These are phyloP conservation scores for Nemania serpens DNA, from an alignment of 2,329 filamentous ascomycete genomes.

Conservation along the genomic window DNA sequence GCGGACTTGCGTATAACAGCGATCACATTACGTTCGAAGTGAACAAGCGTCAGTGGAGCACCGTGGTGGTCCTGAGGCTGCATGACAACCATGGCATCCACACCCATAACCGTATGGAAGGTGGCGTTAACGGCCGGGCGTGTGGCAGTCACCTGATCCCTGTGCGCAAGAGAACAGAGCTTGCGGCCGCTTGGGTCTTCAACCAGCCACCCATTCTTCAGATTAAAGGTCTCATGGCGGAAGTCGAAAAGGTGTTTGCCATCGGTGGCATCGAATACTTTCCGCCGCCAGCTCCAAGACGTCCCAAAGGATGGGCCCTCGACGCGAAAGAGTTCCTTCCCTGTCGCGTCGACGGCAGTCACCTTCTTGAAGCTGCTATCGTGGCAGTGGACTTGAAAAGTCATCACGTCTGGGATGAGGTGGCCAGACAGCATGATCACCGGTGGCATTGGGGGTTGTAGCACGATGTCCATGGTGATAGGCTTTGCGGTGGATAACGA, in stretches of 20 bases:
- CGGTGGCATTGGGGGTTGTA: conserved; percentile 12
- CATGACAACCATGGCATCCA: conserved; percentile 24
- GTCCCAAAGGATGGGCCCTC: conserved; percentile 20
- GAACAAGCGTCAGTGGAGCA: background rate
- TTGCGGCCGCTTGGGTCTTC: conserved; percentile 19
- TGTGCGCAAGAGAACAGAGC: conserved; percentile 24
- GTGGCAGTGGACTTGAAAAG: conserved; percentile 17
- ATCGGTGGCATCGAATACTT: conserved; percentile 16
- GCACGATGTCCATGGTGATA: conserved; percentile 13
- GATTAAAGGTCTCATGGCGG: conserved; percentile 25
- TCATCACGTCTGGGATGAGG: conserved; percentile 1
- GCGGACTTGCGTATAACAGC: conserved; percentile 14
- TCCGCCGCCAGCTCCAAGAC: conserved; percentile 30
- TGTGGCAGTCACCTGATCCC: conserved; percentile 11
- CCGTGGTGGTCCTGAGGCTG: conserved; percentile 5
- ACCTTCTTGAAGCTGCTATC: conserved; percentile 17
- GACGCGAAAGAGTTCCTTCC: conserved; percentile 17
- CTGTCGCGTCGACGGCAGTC: background rate
- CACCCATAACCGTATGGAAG: conserved; percentile 23
- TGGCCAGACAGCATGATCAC: conserved; percentile 18
- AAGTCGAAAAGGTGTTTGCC: conserved; percentile 26
- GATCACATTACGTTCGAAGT: conserved; percentile 5
- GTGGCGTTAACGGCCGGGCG: conserved; percentile 24
- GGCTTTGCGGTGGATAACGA: too few relatives aligned
- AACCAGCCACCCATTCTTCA: conserved; percentile 29